Percentiles rank a stretch among this genome's conserved stretches.
Evolutionary conservation across 2,329 filamentous ascomycete species (phyloP).

Genomic region (Harringtonia lauricola): DNA sequence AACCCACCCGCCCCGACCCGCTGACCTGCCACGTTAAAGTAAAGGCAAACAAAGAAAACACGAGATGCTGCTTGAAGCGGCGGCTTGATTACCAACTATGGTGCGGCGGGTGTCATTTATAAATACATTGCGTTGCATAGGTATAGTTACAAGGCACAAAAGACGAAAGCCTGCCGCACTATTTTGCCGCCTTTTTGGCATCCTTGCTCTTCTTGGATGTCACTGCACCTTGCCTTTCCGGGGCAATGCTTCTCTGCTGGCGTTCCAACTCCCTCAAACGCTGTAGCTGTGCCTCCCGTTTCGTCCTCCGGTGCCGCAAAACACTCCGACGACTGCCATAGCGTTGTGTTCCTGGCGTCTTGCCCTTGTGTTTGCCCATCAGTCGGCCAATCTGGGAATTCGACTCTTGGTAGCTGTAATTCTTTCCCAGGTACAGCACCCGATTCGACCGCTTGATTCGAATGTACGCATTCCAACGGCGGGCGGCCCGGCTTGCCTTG

Average conservation of each 20-base stretch:
- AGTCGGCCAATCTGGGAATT: conserved; percentile 48
- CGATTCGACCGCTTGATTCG: conserved; percentile 11
- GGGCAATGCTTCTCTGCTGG: conserved; percentile 14
- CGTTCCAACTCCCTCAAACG: conserved; percentile 10
- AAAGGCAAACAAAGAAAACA: no score
- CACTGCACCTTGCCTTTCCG: not conserved
- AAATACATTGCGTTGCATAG: conserved; percentile 28
- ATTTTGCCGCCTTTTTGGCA: conserved; percentile 1
- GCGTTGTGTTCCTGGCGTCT: conserved; percentile 30
- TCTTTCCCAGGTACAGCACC: conserved; percentile 11
- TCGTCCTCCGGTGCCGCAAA: conserved; percentile 22
- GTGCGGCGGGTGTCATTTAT: not conserved
- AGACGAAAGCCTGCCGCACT: conserved; percentile 25
- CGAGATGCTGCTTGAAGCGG: no score
- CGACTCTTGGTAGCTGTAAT: conserved; percentile 50
- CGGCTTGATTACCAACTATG: not conserved
- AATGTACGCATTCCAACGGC: conserved; percentile 13
- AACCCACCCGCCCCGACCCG: no score
- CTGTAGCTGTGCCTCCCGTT: conserved; percentile 6
- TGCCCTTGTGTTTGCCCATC: conserved; percentile 36
- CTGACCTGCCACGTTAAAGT: no score
- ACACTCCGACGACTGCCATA: conserved; percentile 39
- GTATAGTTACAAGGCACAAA: conserved; percentile 23
- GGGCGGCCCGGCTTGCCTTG: conserved; percentile 7
- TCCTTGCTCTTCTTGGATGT: conserved; percentile 1